Base-by-base conservation (phyloP, 106 monocot species). In the Dioscorea alata region DNA sequence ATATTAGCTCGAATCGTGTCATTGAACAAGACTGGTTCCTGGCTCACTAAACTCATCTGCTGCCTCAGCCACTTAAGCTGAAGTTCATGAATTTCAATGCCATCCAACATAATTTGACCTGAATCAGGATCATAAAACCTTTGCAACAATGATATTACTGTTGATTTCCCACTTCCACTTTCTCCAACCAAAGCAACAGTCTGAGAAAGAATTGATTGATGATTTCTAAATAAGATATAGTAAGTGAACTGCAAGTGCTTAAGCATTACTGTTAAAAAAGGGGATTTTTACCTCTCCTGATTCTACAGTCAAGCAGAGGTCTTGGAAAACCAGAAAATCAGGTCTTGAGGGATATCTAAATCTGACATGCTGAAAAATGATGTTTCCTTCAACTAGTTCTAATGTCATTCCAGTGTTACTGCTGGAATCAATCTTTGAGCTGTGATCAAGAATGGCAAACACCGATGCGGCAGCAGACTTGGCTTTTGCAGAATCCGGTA, bases 121-220 rank as follows among this genome's bases (percentile, higher is more conserved):
- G 59, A 59, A 59, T 59, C 59, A 59, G 59, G 59, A 21, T 59
- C 59, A 59, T 59, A 59, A 59, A 59, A 59, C 22, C 59, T 59
- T 12, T 59, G 59, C 23, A 59, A 23, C 23, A 59, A 59, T 59
- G 59, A 59, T 59, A 59, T 59, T 23, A 59, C 59, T 23, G 59
- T 59, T 23, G 59, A 59, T 59, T 59, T 59, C 20, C 59, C 59
- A 59, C 59, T 7, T 23, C 59, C 59, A 23, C 59, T 59, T 23
- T 59, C 59, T 59, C 59, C 59, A 23, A 59, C 59, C 59, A 59
- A 23, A 24, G 59, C 59, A 59, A 59, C 59, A 59, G 12, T 23
- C 56, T 42, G 42, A 42, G 42, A 42, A 42, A 10, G 10, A 10
- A 42, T 28, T 28, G 28, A 28, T 28, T 42, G 42, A 5, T 42